These are phyloP conservation scores for Moesziomyces sp. DNA, from an alignment of 1,284 basidiomycete genomes.

Conservation along the genomic window DNA sequence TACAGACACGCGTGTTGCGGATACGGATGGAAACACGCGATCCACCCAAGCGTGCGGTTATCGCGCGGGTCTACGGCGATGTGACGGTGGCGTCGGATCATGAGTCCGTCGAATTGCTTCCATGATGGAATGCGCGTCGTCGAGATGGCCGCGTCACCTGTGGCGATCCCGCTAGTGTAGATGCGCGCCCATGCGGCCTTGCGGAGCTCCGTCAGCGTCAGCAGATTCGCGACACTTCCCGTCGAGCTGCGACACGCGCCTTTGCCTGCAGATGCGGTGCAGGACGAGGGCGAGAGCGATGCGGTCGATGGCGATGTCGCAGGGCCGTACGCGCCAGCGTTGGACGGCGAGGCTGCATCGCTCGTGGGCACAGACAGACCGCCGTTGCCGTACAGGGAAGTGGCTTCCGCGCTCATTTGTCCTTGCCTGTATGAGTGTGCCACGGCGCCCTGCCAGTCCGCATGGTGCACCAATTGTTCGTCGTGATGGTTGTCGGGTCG, in stretches of 20 bases:
- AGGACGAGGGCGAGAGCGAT: conserved; percentile 5
- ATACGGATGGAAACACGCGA: conserved; percentile 24
- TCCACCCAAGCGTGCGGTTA: conserved; percentile 42
- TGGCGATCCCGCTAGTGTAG: conserved; percentile 26
- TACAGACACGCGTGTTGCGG: conserved; percentile 11
- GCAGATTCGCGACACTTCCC: conserved; percentile 16
- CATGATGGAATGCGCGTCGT: conserved; percentile 24
- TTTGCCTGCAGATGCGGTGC: neutral
- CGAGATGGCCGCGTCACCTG: conserved; percentile 36
- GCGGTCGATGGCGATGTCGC: neutral
- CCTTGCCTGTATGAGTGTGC: no score
- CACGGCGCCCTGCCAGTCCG: neutral
- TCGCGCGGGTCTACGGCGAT: conserved; percentile 36
- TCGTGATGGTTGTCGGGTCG: no score
- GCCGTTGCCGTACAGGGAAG: no score
- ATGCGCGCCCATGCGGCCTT: conserved; percentile 44
- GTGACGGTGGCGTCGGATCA: conserved; percentile 38
- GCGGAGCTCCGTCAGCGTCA: conserved; percentile 44
- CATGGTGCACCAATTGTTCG: neutral
- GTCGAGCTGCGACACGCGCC: neutral
- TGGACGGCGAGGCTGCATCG: neutral
- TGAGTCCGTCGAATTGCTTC: conserved; percentile 41
- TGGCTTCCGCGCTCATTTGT: neutral
- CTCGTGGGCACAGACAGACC: neutral
- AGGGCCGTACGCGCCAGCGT: neutral